Base-by-base conservation (phyloP, 257 asterid species). In the Fraxinus americana region DNA sequence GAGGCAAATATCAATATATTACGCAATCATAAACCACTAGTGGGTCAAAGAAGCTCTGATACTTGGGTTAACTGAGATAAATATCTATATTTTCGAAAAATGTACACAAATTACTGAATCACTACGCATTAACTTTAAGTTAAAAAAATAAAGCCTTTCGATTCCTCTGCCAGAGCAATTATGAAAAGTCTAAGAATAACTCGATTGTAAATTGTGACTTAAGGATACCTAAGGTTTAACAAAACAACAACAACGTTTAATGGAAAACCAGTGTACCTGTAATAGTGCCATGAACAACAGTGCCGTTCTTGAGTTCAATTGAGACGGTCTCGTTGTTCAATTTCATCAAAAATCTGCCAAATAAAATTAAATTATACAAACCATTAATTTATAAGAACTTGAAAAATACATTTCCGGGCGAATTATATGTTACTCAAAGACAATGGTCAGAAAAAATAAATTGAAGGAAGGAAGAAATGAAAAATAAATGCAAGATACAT, bases 251-350 rank as follows among this genome's bases (percentile, higher is more conserved):
- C 17, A n/a, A n/a, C 59, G 29, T 41, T 32, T n/a, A 48, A 54
- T 0, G 19, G 36, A 23, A 43, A 13, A 35, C 43, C n/a, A 35
- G 52, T 59, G 61, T 66, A 80, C 90, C 90, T 13, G 73, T 82
- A 38, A 87, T 84, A 16, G 90, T 87, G 23, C 90, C 90, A 27
- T 84, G 79, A 54, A 84, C 90, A 41, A 87, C 80, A 38, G 87
- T 82, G 70, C 90, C 90, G 27, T 87, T 87, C 82, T 87, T 87
- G 21, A 87, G 86, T 54, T 87, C 88, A 61, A 87, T 85, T 7
- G 88, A 84, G 35, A 87, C 90, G 12, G 90, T 87, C 75, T 87
- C 90, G 54, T 85, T 85, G 87, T 85, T 87, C 84, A 87, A 70
- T 48, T 87, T 87, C 91, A 87, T 87, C 89, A 87, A 77, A 66